Evolutionary conservation across 169 alveolate species (phyloP), one percentile per base, ranked within the genome.

Genomic region (Plasmodium fragile): DNA sequence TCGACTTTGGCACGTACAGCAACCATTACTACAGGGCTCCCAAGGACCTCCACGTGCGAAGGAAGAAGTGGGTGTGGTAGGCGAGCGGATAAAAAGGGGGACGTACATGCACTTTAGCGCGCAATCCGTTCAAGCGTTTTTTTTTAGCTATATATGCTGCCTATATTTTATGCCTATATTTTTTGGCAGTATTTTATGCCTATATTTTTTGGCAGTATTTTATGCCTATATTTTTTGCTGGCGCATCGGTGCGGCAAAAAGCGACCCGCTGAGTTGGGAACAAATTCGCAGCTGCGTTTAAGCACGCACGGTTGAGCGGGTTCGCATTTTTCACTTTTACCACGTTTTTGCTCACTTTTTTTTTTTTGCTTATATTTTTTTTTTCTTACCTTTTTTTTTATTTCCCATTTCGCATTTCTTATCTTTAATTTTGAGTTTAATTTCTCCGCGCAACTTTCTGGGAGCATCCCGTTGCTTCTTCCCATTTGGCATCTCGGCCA

Each of bases 51-150:
- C 94, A 89, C 72, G 45, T 65, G 25, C 65, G 94, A 8, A 89
- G 72, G 65, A 89, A 89, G 82, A 89, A 89, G 71, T 89, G 94
- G 94, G 75, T 89, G 6, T 89, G 94, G 94, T 89, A 89, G 70
- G 34, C 13, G 41, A 1, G 36, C n/a, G 1, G 3, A 8, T 4
- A 18, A 28, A 7, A 18, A 25, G 36, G 8, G 41, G 30, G 11
- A n/a, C n/a, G 10, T 2, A 13, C 22, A 6, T 13, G 1, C 25
- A 16, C n/a, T 49, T 49, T 49, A 8, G 59, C 22, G 22, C 2
- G 59, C 59, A 49, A 16, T 49, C 6, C 6, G 8, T 49, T 49
- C 59, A 49, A 22, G 55, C 55, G 18, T 45, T 45, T 11, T 49
- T 49, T 49, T 5, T 8, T 8, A 0, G 5, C n/a, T n/a, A n/a